A percentile compares a stretch with the other conserved stretches of the same genome.
phyloP scores from a whole-genome alignment of 257 asterid species.

The Fraxinus pennsylvanica region DNA sequence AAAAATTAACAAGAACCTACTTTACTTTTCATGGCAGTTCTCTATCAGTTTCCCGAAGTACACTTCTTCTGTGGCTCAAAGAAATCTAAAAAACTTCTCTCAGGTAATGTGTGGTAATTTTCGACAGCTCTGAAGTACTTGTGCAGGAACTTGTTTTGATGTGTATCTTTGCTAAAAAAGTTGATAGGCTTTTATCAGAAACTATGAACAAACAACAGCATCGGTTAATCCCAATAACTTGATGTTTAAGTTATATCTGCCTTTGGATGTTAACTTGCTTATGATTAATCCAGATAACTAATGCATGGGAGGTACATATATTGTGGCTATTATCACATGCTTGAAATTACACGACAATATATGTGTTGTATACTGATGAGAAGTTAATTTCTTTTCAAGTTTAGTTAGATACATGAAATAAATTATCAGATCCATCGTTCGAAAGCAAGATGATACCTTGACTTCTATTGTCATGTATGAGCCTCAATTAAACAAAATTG shows the following conservation, averaged over 20 bases:
- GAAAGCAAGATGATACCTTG: not conserved
- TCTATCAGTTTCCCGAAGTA: slow-evolving; percentile 80
- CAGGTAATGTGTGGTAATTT: slow-evolving; percentile 62
- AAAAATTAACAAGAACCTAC: slow-evolving; percentile 5
- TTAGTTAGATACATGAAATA: slow-evolving; percentile 2
- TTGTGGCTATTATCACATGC: not conserved
- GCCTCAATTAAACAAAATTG: not conserved
- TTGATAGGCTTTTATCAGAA: not conserved
- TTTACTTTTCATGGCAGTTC: slow-evolving; percentile 57
- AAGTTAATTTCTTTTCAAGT: not conserved
- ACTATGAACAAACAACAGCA: not conserved
- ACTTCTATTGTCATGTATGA: slow-evolving; percentile 5
- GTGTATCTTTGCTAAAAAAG: not conserved
- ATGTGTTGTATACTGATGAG: slow-evolving; percentile 8
- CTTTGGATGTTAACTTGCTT: not conserved
- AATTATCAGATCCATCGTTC: not conserved
- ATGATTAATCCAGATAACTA: not conserved
- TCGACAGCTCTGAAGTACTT: slow-evolving; percentile 6
- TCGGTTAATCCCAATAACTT: not conserved
- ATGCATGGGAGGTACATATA: not conserved
- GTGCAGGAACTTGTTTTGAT: not conserved
- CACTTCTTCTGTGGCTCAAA: slow-evolving; percentile 86
- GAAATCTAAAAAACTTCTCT: slow-evolving; percentile 73
- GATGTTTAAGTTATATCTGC: not conserved
- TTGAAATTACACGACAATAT: not conserved